A percentile compares a stretch with the other conserved stretches of the same genome.
Evolutionary conservation across 2,329 filamentous ascomycete species (phyloP).

Genomic region (Ophiosphaerella narmari): DNA sequence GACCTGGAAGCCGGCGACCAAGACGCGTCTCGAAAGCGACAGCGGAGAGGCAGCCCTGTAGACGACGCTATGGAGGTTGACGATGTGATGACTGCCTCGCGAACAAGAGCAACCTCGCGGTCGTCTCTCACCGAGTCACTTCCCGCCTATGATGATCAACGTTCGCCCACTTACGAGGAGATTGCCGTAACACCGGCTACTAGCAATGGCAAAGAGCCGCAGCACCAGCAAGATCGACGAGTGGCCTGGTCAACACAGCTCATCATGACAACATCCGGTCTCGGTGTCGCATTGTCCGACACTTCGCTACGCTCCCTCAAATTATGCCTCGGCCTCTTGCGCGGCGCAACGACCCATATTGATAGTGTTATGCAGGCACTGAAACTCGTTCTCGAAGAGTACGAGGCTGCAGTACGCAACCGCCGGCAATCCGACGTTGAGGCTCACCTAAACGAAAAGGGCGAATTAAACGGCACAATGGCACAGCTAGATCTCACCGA

Average conservation of each 20-base stretch:
- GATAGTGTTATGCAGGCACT: constrained; percentile 74
- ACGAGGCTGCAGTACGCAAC: constrained; percentile 61
- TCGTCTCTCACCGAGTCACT: constrained; percentile 73
- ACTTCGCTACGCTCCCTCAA: constrained; percentile 83
- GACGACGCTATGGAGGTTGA: constrained; percentile 56
- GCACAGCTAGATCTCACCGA: constrained; percentile 20
- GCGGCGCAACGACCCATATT: constrained; percentile 81
- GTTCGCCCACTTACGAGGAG: constrained; percentile 76
- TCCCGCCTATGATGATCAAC: constrained; percentile 81
- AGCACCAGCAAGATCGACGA: constrained; percentile 36
- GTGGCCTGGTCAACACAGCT: constrained; percentile 78
- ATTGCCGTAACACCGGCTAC: constrained; percentile 37
- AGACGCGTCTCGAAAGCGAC: constrained; percentile 46
- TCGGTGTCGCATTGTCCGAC: constrained; percentile 89
- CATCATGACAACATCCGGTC: constrained; percentile 86
- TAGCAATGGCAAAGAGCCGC: constrained; percentile 29
- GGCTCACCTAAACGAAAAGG: constrained; percentile 20
- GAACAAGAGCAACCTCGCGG: constrained; percentile 61
- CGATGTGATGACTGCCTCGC: constrained; percentile 37
- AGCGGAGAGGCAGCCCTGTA: constrained; percentile 48
- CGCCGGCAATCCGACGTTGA: constrained; percentile 27
- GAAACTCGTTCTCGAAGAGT: constrained; percentile 77
- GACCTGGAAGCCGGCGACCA: constrained; percentile 54
- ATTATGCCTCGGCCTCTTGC: constrained; percentile 80
- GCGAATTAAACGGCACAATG: constrained; percentile 18